These are phyloP conservation scores for Podochytrium sp. DNA, from an alignment of 192 early-diverging fungal species.

Conservation along the genomic window DNA sequence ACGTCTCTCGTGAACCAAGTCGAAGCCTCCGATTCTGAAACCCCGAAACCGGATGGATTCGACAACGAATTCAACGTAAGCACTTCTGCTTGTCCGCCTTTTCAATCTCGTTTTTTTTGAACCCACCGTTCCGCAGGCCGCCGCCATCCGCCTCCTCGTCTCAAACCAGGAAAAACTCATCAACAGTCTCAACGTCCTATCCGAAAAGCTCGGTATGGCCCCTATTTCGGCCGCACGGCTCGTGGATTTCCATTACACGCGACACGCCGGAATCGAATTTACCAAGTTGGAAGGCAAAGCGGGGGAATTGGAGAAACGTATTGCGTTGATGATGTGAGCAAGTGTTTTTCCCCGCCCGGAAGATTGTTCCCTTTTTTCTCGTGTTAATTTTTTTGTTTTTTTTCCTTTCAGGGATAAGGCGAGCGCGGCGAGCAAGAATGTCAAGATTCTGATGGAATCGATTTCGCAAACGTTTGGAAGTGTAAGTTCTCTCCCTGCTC, in stretches of 20 bases:
- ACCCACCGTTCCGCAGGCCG: neutral
- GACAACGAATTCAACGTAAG: conserved; percentile 30
- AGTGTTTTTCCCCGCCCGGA: neutral
- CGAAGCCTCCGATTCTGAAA: conserved; percentile 4
- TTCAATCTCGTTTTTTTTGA: neutral
- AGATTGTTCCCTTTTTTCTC: neutral
- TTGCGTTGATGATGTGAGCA: conserved; percentile 15
- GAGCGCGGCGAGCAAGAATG: neutral
- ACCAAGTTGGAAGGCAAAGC: neutral
- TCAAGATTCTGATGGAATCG: neutral
- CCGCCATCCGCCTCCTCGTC: conserved; percentile 34
- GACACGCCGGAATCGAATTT: neutral
- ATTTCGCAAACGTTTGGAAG: neutral
- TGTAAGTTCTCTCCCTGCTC: neutral
- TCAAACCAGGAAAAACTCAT: conserved; percentile 56
- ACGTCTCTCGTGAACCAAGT: conserved; percentile 32
- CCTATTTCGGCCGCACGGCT: conserved; percentile 5
- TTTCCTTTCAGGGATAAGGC: neutral
- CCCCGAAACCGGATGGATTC: conserved; percentile 1
- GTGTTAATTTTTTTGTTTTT: neutral
- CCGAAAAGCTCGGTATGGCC: conserved; percentile 32
- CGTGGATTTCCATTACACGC: neutral
- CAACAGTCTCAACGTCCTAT: conserved; percentile 47
- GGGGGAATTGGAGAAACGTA: neutral
- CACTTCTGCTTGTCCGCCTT: neutral